phyloP scores from a whole-genome alignment of 202 grass and related monocot genomes.

The Setaria italica region DNA sequence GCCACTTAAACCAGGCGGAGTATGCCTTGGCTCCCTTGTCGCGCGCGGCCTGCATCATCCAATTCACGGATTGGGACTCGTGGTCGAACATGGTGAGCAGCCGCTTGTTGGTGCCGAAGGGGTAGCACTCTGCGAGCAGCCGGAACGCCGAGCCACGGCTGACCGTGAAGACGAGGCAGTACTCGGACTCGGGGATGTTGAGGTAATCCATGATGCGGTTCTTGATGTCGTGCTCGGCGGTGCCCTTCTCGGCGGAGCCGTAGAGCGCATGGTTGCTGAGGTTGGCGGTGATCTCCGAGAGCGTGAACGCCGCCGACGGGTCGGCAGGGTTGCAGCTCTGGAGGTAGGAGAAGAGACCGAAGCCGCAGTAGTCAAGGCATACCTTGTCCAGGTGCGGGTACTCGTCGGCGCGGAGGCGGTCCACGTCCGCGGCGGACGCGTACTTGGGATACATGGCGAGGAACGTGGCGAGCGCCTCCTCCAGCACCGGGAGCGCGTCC shows the following conservation, averaged over 20 bases:
- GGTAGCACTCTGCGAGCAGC: constrained; percentile 90
- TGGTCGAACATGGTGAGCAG: constrained; percentile 99
- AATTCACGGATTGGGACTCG: constrained; percentile 96
- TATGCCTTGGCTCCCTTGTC: constrained; percentile 94
- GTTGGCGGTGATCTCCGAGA: constrained; percentile 90
- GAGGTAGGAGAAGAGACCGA: constrained; percentile 93
- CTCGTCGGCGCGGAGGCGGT: constrained; percentile 81
- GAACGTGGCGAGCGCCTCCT: constrained; percentile 82
- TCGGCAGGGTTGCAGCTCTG: constrained; percentile 72
- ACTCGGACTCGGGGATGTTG: constrained; percentile 96
- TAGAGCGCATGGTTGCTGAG: constrained; percentile 96
- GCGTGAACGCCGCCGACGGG: constrained; percentile 71
- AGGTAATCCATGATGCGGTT: constrained; percentile 95
- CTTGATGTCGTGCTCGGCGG: constrained; percentile 78
- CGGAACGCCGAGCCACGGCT: constrained; percentile 94
- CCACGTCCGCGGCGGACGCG: constrained; percentile 64
- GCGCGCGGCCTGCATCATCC: constrained; percentile 80
- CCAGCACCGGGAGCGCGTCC: constrained; percentile 60
- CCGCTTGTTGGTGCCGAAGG: constrained; percentile 90
- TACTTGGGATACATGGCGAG: constrained; percentile 95
- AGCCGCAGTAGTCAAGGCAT: constrained; percentile 99
- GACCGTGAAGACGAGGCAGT: constrained; percentile 91
- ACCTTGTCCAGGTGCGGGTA: constrained; percentile 89
- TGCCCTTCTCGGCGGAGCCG: constrained; percentile 81
- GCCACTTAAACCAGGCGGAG: constrained; percentile 88